Conservation (phyloP, 768 basidiomycete genomes). For the Tulasnella sp. region DNA sequence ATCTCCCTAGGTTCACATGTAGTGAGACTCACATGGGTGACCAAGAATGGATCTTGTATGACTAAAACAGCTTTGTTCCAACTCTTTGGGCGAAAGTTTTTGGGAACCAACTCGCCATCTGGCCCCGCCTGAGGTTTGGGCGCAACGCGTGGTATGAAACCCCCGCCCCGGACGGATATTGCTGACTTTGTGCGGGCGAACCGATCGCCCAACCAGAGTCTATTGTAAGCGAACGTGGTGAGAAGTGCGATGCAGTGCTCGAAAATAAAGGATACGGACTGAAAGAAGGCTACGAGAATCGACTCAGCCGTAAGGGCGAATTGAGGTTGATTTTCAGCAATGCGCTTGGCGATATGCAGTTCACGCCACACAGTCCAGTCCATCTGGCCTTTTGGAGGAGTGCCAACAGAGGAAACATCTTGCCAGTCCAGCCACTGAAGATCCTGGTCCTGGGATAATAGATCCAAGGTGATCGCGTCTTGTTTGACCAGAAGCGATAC, state of each 20-base stretch:
- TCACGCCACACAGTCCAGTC: background rate
- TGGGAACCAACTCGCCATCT: too few relatives aligned
- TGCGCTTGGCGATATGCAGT: background rate
- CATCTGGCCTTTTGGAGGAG: background rate
- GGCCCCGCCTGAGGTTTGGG: background rate
- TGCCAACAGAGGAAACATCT: background rate
- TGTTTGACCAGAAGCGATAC: constrained; percentile 8
- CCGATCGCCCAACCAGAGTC: background rate
- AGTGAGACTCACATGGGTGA: constrained; percentile 15
- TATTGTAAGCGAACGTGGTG: background rate
- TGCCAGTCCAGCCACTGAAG: background rate
- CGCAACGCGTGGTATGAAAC: background rate
- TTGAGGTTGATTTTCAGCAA: background rate
- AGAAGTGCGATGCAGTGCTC: background rate
- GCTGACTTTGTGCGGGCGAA: background rate
- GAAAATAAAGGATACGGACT: too few relatives aligned
- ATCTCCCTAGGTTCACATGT: background rate
- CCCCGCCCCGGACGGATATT: background rate
- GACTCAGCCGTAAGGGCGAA: background rate
- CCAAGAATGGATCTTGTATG: constrained; percentile 24
- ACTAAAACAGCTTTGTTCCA: constrained; percentile 12
- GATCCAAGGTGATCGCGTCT: background rate
- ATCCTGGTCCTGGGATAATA: background rate
- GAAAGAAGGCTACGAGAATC: too few relatives aligned
- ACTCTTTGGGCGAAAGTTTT: background rate